phyloP scores from a whole-genome alignment of 1,284 basidiomycete genomes.

The Irpex sp. region DNA sequence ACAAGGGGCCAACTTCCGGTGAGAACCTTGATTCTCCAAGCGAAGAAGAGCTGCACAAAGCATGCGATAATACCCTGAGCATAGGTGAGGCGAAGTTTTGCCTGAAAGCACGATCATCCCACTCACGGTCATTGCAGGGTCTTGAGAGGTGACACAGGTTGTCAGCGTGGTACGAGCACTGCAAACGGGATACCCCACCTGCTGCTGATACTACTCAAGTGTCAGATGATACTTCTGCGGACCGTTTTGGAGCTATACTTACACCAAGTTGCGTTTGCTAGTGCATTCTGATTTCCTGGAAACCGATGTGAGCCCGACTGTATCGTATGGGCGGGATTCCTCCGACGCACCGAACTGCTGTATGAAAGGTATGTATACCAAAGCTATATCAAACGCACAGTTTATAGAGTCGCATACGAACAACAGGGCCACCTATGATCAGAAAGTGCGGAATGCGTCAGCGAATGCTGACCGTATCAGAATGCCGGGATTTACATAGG shows the following conservation, averaged over 20 bases:
- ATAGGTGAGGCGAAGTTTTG: neutral
- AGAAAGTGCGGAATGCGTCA: neutral
- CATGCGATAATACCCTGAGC: constrained; percentile 35
- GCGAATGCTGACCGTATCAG: neutral
- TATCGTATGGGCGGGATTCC: neutral
- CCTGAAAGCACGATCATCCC: neutral
- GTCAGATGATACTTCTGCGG: neutral
- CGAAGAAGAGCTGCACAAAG: constrained; percentile 39
- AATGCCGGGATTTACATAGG: constrained; percentile 20
- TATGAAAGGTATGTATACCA: constrained; percentile 32
- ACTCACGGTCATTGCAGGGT: constrained; percentile 29
- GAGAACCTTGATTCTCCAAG: constrained; percentile 37
- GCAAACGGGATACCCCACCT: neutral
- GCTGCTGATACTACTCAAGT: neutral
- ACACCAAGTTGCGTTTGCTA: neutral
- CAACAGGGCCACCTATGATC: constrained; percentile 28
- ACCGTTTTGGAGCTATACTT: neutral
- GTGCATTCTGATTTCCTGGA: neutral
- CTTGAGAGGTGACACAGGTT: constrained; percentile 9
- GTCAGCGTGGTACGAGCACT: neutral
- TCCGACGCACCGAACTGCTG: constrained; percentile 30
- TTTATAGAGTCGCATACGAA: constrained; percentile 36
- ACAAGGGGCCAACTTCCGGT: constrained; percentile 27
- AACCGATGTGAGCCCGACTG: constrained; percentile 1
- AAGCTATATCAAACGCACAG: constrained; percentile 34